Conservation (phyloP, 257 asterid species). For the Lantana camara region DNA sequence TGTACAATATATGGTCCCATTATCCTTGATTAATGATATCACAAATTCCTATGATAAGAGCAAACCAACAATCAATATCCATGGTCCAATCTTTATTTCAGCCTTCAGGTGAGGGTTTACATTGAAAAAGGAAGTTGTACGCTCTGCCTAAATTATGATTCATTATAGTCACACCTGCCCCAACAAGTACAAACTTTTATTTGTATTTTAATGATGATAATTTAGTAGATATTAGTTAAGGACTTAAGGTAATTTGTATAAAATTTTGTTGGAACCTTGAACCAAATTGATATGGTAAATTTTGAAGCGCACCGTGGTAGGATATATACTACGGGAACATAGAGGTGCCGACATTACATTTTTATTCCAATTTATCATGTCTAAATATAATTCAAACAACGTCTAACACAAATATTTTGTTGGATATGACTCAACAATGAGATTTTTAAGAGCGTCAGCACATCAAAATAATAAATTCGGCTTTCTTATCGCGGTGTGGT, state of each 20-base stretch:
- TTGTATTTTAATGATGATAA: neutral
- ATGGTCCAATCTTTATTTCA: slow-evolving; percentile 6
- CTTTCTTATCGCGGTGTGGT: no score
- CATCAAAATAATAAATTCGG: no score
- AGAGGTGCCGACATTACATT: no score
- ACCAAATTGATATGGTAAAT: no score
- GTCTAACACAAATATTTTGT: no score
- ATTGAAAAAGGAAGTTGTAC: neutral
- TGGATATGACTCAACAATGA: no score
- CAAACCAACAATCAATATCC: slow-evolving; percentile 10
- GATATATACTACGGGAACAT: no score
- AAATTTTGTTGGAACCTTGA: neutral
- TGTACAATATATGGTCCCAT: neutral
- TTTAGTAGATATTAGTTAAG: neutral
- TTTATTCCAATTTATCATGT: no score
- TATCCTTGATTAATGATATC: neutral
- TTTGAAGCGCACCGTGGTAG: no score
- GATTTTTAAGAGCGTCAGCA: no score
- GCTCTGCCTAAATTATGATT: neutral
- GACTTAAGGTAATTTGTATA: neutral
- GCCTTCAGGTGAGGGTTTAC: neutral
- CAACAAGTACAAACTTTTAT: neutral
- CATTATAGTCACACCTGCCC: neutral
- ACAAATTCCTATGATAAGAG: neutral
- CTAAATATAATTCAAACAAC: no score